A percentile compares a stretch with the other conserved stretches of the same genome.
phyloP scores from a whole-genome alignment of 345 rosid species.

The Acer saccharum region DNA sequence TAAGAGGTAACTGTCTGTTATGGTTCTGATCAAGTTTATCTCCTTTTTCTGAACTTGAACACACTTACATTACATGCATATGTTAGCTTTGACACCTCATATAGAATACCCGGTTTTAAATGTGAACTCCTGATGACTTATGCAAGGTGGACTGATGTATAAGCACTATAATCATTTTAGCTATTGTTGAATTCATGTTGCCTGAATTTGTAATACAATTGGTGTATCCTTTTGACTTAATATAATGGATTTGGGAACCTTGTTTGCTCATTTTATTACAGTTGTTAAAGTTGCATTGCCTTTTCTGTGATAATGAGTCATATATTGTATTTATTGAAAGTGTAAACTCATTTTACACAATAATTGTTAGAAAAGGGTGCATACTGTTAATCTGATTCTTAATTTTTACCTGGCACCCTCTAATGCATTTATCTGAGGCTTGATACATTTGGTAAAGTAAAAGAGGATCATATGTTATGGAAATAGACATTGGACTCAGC shows the following conservation, averaged over 20 bases:
- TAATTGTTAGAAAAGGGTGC: neutral
- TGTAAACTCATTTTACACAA: neutral
- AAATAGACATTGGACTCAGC: neutral
- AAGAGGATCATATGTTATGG: neutral
- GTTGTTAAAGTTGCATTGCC: neutral
- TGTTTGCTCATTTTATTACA: neutral
- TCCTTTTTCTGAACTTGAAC: neutral
- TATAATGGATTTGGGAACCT: neutral
- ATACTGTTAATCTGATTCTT: neutral
- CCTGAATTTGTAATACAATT: neutral
- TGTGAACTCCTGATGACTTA: neutral
- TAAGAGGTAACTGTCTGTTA: conserved; percentile 56
- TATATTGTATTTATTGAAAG: neutral
- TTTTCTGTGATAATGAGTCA: neutral
- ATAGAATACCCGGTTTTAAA: neutral
- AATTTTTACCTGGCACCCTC: neutral
- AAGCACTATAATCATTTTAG: neutral
- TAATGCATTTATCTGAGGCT: neutral
- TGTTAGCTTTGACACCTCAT: neutral
- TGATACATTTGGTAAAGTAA: neutral
- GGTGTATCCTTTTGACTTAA: neutral
- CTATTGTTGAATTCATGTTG: neutral
- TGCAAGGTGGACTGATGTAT: neutral
- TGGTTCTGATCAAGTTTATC: neutral
- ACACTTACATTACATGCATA: neutral